These are phyloP conservation scores for Vanderwaltozyma tropicalis DNA, from an alignment of 805 yeast genomes.

Conservation along the genomic window DNA sequence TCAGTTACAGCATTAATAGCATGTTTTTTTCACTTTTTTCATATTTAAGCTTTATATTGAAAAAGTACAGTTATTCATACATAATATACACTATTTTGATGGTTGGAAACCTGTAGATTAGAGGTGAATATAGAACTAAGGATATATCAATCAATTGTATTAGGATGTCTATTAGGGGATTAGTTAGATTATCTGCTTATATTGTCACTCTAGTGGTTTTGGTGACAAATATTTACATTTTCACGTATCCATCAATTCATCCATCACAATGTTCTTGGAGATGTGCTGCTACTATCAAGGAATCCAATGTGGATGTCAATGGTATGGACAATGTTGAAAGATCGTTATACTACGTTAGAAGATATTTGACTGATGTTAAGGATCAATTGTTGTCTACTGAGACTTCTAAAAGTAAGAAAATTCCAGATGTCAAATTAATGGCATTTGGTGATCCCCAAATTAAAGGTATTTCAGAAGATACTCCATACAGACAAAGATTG, in stretches of 20 bases:
- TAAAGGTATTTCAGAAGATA: conserved; percentile 70
- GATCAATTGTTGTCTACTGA: conserved; percentile 5
- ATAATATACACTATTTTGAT: too few species aligned
- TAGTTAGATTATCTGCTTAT: not conserved
- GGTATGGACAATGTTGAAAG: conserved; percentile 10
- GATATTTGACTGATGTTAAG: conserved; percentile 25
- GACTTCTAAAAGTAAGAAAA: not conserved
- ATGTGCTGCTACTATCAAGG: conserved; percentile 6
- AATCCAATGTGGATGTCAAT: not conserved
- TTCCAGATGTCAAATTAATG: conserved; percentile 37
- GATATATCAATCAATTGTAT: too few species aligned
- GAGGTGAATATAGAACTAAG: too few species aligned
- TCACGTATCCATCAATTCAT: conserved; percentile 62
- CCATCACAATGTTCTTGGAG: conserved; percentile 54
- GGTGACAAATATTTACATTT: conserved; percentile 51
- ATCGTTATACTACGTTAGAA: conserved; percentile 18
- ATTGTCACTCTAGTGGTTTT: conserved; percentile 29
- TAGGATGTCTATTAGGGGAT: not conserved
- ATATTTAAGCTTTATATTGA: too few species aligned
- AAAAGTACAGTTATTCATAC: too few species aligned
- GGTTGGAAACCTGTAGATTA: too few species aligned
- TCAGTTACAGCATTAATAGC: too few species aligned
- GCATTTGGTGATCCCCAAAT: conserved; percentile 97
- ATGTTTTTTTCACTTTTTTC: too few species aligned
- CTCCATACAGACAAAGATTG: conserved; percentile 60